Conservation (phyloP, 2,329 filamentous ascomycete species). For the Trichoderma gracile region DNA sequence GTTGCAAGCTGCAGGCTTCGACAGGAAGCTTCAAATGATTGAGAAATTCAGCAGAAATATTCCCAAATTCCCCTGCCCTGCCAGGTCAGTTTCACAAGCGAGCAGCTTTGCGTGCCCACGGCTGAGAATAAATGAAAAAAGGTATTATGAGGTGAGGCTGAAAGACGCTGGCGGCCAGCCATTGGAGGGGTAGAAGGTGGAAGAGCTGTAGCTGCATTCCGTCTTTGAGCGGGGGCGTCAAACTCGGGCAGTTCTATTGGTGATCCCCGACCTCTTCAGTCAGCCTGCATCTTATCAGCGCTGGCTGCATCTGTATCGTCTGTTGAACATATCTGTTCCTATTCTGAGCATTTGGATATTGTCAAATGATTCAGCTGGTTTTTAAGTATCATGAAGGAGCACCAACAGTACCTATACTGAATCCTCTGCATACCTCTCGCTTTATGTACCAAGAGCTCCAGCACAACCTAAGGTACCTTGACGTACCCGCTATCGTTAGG, state of each 20-base stretch:
- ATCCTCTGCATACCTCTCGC: too few species aligned
- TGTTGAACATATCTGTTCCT: too few species aligned
- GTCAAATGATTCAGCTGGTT: too few species aligned
- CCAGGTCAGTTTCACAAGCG: background rate
- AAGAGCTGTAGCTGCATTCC: background rate
- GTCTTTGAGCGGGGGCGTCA: slow-evolving; percentile 3
- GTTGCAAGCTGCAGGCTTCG: background rate
- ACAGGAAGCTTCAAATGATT: background rate
- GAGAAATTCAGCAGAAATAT: background rate
- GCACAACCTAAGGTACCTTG: too few species aligned
- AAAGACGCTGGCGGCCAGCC: background rate
- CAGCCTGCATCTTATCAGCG: too few species aligned
- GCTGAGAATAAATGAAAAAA: background rate
- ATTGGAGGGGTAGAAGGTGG: slow-evolving; percentile 14
- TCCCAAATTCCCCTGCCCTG: background rate
- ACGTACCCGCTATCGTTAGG: too few species aligned
- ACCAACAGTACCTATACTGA: too few species aligned
- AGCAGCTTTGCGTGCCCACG: slow-evolving; percentile 4
- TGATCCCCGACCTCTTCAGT: too few species aligned
- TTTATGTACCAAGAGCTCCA: too few species aligned
- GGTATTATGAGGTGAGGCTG: slow-evolving; percentile 15
- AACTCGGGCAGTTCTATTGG: background rate
- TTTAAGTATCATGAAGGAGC: too few species aligned
- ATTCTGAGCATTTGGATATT: too few species aligned
- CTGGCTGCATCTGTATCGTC: too few species aligned